Base-by-base conservation (phyloP, 495 filamentous ascomycete species). In the Neurospora sp. region DNA sequence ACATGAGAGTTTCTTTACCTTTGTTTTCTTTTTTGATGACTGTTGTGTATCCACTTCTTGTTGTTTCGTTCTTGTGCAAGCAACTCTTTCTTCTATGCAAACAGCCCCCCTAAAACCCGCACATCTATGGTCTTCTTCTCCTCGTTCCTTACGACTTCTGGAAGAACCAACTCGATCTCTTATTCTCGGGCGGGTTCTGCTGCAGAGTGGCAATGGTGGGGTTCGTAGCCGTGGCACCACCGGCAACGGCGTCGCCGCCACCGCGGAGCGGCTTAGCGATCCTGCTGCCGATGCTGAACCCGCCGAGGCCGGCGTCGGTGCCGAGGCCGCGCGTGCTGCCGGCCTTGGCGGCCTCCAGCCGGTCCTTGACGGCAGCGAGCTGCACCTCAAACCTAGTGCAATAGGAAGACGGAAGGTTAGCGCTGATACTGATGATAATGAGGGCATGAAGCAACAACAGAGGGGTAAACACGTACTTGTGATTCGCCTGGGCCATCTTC, bases 261-360 rank as follows among this genome's bases (percentile, higher is more conserved):
- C 96, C 96, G 73, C 96, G 89, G 27, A 99, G 86, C n/a, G 96
- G 96, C 82, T 99, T 99, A 70, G 95, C 96, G 78, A 99, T 98
- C 75, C 95, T 87, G 73, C 92, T 93, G 45, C 91, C 91, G 79
- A 96, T 92, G 80, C 86, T 93, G 82, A 96, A 94, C 74, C 88
- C 89, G 73, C 87, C 87, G 72, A 86, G 81, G 70, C 87, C 87
- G 68, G 90, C 86, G 14, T 87, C 81, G 59, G 89, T 87, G 71
- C 90, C 87, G 40, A 97, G 86, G 69, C 92, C 92, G 73, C 93
- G 91, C 14, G 94, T 95, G 71, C 90, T 93, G 75, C 94, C 94
- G 70, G 90, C 87, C 83, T 98, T 99, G 76, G 94, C 96, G 70
- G 94, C 94, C 82, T 98, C 96, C 71, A 98, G 90, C 74, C 96